Evolutionary conservation across 164 flowering plant species (phyloP), one percentile per base, ranked within the genome.

Genomic region (Platanus orientalis): DNA sequence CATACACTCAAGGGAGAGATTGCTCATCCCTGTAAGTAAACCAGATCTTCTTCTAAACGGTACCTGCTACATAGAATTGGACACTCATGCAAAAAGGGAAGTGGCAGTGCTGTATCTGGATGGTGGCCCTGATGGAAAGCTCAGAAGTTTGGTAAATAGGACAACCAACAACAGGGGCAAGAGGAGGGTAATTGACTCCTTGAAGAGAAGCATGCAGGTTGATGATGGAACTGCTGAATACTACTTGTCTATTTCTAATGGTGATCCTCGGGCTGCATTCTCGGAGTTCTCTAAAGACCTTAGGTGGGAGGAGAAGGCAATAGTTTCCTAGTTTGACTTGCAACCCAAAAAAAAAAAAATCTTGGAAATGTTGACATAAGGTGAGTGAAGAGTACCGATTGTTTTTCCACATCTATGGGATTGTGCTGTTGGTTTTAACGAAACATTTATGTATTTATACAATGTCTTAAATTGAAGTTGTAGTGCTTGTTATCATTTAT

Each of bases 191-290:
- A 36, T 90, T 7, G 86, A 94, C 25, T 83, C 97, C 2, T 69
- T 90, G 74, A 90, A 61, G 75, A 86, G 96, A 75, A 89, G 95
- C 81, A 83, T 94, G 94, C 88, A 79, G 28, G 92, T 82, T 64
- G 98, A 94, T 76, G 98, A 89, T 75, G 95, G 79, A 63, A 94
- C 95, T 66, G 96, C 87, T 25, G 80, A 76, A 36, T 90, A 90
- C 69, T 94, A 94, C 69, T 76, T 82, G 69, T 80, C 96, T n/a
- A 74, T 94, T 42, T 78, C 97, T 14, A 76, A 87, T 62, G 98
- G 95, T 36, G 80, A 90, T 36, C 96, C 96, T 30, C 82, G 96
- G 40, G 93, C 90, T 71, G 98, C 97, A 29, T 66, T 89, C 6
- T 75, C 87, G 2, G 85, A 84, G 58, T 87, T 84, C 70, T 81